Percentiles rank a stretch among this genome's conserved stretches.
phyloP scores from a whole-genome alignment of 2,329 filamentous ascomycete species.

The Helotiales sp. region DNA sequence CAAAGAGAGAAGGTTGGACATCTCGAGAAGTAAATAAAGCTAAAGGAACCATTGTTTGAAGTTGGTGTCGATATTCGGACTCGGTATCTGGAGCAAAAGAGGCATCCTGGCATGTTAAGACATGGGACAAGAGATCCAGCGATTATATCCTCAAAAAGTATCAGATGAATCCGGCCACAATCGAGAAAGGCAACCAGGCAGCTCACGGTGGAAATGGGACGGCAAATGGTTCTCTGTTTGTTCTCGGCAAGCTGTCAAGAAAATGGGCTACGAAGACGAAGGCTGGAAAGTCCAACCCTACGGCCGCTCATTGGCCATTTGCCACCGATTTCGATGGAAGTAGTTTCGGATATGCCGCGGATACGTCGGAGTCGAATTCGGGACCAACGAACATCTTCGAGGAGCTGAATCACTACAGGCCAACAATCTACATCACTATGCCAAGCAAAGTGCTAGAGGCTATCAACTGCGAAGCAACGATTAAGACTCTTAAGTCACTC shows the following conservation, averaged over 20 bases:
- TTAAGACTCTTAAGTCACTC: background rate
- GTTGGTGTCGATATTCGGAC: conserved; percentile 11
- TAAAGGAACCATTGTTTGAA: conserved; percentile 2
- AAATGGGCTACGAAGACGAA: background rate
- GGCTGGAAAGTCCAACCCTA: background rate
- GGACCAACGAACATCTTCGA: background rate
- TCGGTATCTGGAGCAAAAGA: conserved; percentile 9
- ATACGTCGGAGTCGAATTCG: background rate
- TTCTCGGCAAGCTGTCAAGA: background rate
- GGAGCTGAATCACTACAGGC: background rate
- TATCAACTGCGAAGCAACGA: conserved; percentile 10
- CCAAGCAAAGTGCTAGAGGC: conserved; percentile 3
- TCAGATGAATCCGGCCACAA: background rate
- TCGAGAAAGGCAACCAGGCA: conserved; percentile 10
- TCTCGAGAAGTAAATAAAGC: background rate
- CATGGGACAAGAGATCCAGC: background rate
- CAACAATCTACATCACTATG: background rate
- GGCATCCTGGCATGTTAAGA: background rate
- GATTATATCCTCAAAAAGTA: background rate
- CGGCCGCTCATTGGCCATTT: background rate
- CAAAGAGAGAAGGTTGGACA: background rate
- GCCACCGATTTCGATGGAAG: background rate
- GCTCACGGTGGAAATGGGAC: conserved; percentile 13
- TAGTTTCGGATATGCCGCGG: background rate
- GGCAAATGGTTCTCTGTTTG: conserved; percentile 9